phyloP scores from a whole-genome alignment of 179 eudicot species.

The Silene coronaria region DNA sequence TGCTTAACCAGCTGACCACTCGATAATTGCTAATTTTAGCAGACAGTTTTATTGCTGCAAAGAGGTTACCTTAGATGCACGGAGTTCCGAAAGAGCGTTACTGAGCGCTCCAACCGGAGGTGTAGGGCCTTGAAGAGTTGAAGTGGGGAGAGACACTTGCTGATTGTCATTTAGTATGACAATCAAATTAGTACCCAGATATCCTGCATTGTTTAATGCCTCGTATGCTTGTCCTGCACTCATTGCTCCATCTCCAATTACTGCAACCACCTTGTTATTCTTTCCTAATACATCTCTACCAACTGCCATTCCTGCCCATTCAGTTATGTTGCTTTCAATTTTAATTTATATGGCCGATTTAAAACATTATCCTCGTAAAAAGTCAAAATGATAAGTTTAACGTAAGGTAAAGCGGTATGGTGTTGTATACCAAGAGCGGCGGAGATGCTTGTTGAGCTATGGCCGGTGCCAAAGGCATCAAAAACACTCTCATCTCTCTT shows the following conservation, averaged over 20 bases:
- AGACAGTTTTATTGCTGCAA: too few species aligned
- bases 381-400: too few species aligned
- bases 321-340: not conserved
- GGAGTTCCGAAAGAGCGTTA: conserved; percentile 45
- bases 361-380: too few species aligned
- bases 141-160: conserved; percentile 74
- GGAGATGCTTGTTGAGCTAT: conserved; percentile 82
- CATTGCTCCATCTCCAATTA: conserved; percentile 80
- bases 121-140: conserved; percentile 64
- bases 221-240: conserved; percentile 82
- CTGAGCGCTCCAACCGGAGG: conserved; percentile 86
- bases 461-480: conserved; percentile 77
- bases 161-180: conserved; percentile 60
- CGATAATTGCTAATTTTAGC: too few species aligned
- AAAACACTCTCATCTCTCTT: conserved; percentile 64
- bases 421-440: conserved; percentile 58
- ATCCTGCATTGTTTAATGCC: conserved; percentile 75
- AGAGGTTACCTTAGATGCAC: conserved; percentile 44
- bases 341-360: too few species aligned
- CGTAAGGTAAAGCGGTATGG: not conserved
- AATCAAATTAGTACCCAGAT: conserved; percentile 54
- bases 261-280: conserved; percentile 48
- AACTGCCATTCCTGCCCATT: conserved; percentile 58
- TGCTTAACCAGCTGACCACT: too few species aligned
- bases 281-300: conserved; percentile 62